phyloP scores from a whole-genome alignment of 306 rosid species.

The Sicyos edulis region DNA sequence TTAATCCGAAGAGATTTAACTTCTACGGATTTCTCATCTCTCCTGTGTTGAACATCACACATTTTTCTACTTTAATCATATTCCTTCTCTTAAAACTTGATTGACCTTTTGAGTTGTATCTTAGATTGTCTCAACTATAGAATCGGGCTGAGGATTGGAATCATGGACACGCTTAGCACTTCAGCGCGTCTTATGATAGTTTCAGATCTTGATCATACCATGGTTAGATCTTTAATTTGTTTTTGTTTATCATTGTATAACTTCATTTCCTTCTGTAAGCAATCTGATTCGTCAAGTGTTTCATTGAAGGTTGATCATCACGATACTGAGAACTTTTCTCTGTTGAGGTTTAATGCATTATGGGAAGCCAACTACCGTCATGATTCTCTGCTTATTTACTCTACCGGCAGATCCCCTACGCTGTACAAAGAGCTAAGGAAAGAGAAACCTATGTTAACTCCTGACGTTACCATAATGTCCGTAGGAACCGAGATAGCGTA shows the following conservation, averaged over 20 bases:
- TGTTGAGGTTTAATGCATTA: conserved; percentile 76
- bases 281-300: conserved; percentile 25
- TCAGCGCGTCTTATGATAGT: conserved; percentile 82
- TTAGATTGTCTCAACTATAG: conserved; percentile 24
- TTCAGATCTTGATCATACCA: conserved; percentile 97
- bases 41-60: not conserved
- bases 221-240: conserved; percentile 48
- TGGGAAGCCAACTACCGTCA: conserved; percentile 87
- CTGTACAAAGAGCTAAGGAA: conserved; percentile 82
- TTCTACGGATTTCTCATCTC: not conserved
- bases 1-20: not conserved
- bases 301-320: conserved; percentile 88
- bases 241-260: not conserved
- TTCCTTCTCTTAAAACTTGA: not conserved
- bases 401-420: conserved; percentile 88
- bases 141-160: conserved; percentile 27
- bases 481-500: conserved; percentile 99
- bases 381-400: conserved; percentile 82
- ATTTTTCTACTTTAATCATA: not conserved
- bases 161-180: conserved; percentile 58
- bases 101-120: conserved; percentile 8
- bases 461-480: conserved; percentile 87
- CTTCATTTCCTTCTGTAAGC: conserved; percentile 15
- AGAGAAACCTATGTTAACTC: conserved; percentile 94
- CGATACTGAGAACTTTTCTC: conserved; percentile 68